Evolutionary conservation across 129 eudicot species (phyloP).

Genomic region (Kitagawia praeruptora): DNA sequence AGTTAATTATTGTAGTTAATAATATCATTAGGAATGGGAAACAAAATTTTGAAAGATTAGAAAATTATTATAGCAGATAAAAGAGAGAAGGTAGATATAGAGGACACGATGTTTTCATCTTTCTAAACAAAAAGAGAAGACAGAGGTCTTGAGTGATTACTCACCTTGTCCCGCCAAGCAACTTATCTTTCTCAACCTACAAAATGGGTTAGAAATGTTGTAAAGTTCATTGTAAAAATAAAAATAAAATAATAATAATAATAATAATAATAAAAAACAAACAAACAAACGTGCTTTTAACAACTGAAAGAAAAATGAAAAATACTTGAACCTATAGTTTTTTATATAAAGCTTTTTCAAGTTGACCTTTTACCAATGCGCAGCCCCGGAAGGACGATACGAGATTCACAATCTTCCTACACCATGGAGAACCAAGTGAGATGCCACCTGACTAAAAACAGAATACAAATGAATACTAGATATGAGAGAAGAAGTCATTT

Average conservation of each 20-base stretch:
- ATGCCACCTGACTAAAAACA: background rate
- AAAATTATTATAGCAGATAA: too few species aligned
- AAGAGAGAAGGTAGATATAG: too few species aligned
- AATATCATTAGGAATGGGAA: too few species aligned
- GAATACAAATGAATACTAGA: background rate
- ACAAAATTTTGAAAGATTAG: too few species aligned
- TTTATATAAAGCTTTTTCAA: slow-evolving; percentile 61
- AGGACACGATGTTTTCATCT: too few species aligned
- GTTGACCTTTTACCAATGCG: slow-evolving; percentile 57
- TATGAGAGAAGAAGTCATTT: background rate
- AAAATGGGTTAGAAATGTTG: background rate
- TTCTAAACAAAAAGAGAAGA: too few species aligned
- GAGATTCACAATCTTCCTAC: slow-evolving; percentile 49
- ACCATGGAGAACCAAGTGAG: slow-evolving; percentile 13
- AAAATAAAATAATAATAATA: too few species aligned
- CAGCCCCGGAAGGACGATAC: slow-evolving; percentile 63
- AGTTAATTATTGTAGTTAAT: too few species aligned
- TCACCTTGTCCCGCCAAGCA: slow-evolving; percentile 78
- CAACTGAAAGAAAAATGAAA: slow-evolving; percentile 23
- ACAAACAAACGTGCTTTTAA: slow-evolving; percentile 6
- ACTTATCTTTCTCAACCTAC: slow-evolving; percentile 86
- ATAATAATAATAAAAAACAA: too few species aligned
- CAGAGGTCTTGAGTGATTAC: too few species aligned
- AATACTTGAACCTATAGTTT: slow-evolving; percentile 76
- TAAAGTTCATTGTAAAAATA: background rate